These are phyloP conservation scores for Fraxinus dipetala DNA, from an alignment of 305 asterid genomes.

Conservation along the genomic window DNA sequence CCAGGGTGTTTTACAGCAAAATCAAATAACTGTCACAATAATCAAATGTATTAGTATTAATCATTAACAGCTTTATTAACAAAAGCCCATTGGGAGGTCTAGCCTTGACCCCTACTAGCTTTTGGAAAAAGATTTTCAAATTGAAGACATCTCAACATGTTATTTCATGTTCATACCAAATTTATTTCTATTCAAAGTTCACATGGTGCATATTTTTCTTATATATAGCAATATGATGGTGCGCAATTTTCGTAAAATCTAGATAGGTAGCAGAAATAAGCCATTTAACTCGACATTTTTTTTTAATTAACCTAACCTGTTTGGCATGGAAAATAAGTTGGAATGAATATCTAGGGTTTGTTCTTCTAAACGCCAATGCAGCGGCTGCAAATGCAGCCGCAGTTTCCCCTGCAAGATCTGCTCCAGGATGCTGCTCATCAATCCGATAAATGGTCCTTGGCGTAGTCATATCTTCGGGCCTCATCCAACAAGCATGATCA, in stretches of 20 bases:
- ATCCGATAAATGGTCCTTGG: slow-evolving; percentile 42
- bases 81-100: not conserved
- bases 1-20: slow-evolving; percentile 48
- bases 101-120: not conserved
- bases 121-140: not conserved
- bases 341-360: slow-evolving; percentile 34
- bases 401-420: slow-evolving; percentile 71
- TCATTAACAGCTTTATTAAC: not conserved
- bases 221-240: not conserved
- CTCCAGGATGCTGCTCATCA: slow-evolving; percentile 56
- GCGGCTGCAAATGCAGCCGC: slow-evolving; percentile 70
- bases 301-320: slow-evolving; percentile 28
- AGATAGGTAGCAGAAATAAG: not conserved
- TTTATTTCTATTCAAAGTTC: not conserved
- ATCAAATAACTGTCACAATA: slow-evolving; percentile 44
- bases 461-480: slow-evolving; percentile 80
- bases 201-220: no score
- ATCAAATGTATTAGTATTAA: not conserved
- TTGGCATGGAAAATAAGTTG: slow-evolving; percentile 49
- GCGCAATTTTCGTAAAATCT: not conserved
- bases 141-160: not conserved
- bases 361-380: slow-evolving; percentile 39
- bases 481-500: slow-evolving; percentile 66
- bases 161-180: not conserved
- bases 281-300: not conserved